Percentiles rank a stretch among this genome's conserved stretches.
phyloP scores from a whole-genome alignment of 768 basidiomycete genomes.

The Pisolithus albus region DNA sequence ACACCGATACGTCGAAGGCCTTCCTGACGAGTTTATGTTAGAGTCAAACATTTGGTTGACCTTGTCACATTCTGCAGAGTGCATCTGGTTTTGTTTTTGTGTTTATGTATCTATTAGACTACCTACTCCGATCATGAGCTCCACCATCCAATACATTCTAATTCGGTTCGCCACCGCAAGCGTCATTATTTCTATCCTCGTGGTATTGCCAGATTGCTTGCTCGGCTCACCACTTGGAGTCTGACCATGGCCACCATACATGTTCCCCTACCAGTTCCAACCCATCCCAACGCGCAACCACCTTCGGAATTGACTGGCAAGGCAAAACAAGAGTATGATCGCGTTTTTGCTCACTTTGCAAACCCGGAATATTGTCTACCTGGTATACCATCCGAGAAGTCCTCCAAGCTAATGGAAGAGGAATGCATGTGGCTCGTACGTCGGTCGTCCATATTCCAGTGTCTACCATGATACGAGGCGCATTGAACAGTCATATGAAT shows the following conservation, averaged over 20 bases:
- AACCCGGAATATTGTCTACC: slow-evolving; percentile 47
- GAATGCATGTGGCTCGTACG: slow-evolving; percentile 75
- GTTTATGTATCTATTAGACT: slow-evolving; percentile 3
- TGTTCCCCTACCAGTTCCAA: slow-evolving; percentile 19
- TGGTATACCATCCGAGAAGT: slow-evolving; percentile 33
- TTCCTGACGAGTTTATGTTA: slow-evolving; percentile 25
- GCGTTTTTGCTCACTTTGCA: slow-evolving; percentile 56
- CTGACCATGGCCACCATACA: slow-evolving; percentile 4
- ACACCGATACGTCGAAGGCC: not conserved
- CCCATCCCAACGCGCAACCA: slow-evolving; percentile 24
- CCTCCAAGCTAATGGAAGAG: slow-evolving; percentile 43
- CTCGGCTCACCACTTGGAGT: too few species aligned
- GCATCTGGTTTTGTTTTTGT: too few species aligned
- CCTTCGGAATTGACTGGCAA: slow-evolving; percentile 34
- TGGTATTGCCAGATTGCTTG: not conserved
- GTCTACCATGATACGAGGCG: slow-evolving; percentile 1
- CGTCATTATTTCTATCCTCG: not conserved
- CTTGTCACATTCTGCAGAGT: not conserved
- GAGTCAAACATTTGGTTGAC: slow-evolving; percentile 88
- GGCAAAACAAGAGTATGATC: slow-evolving; percentile 44
- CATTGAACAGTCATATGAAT: slow-evolving; percentile 49
- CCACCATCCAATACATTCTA: not conserved
- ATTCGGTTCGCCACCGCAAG: not conserved
- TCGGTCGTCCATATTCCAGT: slow-evolving; percentile 4
- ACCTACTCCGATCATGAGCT: not conserved